Percentiles rank a stretch among this genome's conserved stretches.
Conservation (phyloP, 306 rosid genomes). For the Ochetophila trinervis region DNA sequence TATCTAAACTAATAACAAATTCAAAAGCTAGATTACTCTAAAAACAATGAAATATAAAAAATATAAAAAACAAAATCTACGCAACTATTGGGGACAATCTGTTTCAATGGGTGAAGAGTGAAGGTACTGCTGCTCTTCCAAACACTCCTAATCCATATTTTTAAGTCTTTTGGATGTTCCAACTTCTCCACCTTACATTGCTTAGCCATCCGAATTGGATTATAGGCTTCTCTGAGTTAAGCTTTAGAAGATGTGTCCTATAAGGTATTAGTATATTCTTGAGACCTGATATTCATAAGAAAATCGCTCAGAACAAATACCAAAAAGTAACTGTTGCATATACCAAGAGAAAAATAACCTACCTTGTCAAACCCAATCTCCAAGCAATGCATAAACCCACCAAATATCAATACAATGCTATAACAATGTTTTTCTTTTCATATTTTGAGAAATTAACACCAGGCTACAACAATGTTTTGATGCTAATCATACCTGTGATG, state of each 20-base stretch:
- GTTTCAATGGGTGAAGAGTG: background rate
- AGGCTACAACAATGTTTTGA: background rate
- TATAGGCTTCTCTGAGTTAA: conserved; percentile 44
- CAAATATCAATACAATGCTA: background rate
- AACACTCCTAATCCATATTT: background rate
- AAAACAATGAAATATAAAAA: too few relatives aligned
- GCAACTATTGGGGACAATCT: background rate
- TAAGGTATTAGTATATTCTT: conserved; percentile 78
- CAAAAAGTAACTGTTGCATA: background rate
- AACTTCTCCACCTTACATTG: conserved; percentile 58
- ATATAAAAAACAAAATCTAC: too few relatives aligned
- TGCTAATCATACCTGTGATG: conserved; percentile 53
- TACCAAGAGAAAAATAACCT: background rate
- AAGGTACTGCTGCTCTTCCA: conserved; percentile 4
- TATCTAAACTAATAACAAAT: too few relatives aligned
- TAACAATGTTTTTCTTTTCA: background rate
- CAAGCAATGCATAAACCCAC: background rate
- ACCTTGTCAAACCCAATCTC: too few relatives aligned
- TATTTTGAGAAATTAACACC: background rate
- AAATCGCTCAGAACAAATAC: conserved; percentile 17
- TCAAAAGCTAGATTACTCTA: too few relatives aligned
- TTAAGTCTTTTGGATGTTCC: conserved; percentile 41
- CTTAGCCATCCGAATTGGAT: conserved; percentile 85
- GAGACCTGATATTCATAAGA: conserved; percentile 55
- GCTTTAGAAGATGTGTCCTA: conserved; percentile 53